Base-by-base conservation (phyloP, 768 basidiomycete genomes). In the Austroboletus eburneus region DNA sequence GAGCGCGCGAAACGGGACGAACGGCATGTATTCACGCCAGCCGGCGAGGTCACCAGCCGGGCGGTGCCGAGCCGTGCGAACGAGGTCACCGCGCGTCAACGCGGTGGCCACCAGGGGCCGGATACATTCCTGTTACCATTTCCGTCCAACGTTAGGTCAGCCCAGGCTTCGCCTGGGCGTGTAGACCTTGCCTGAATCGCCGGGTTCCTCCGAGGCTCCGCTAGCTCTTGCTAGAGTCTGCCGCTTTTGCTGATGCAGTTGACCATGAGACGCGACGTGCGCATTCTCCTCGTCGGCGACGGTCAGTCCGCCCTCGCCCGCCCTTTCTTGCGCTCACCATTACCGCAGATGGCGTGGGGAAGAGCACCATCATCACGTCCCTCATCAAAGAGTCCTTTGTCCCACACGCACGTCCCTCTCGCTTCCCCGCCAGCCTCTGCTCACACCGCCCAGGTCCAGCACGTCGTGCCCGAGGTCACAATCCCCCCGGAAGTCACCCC, bases 401-500 rank as follows among this genome's bases (percentile, higher is more conserved):
- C 42, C 73, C 87, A 33, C 88, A 93, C 70, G 94, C 93, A 67
- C 53, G 77, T 63, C 34, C 18, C 39, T 17, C 14, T 34, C 25
- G 2, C 38, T 5, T 6, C 43, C 32, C 38, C 40, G 40, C 38
- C 21, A 35, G 32, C 35, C 3, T 21, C 32, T 39, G 24, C 43
- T 55, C 40, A 50, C 39, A 24, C 45, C 10, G 30, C 27, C 5
- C 59, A 96, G 94, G 93, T 96, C 38, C 92, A 95, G 67, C 88
- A 91, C 57, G 76, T 95, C 58, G 86, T 97, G 33, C 95, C 95
- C 3, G 95, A 97, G 67, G 93, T 99, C 38, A 97, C 95, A 7
- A 96, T 99, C 45, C 96, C 95, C 7, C 92, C 94, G 58, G 91
- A 94, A 69, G 91, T 96, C 39, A 95, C 93, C 18, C 91, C 95